A percentile compares a stretch with the other conserved stretches of the same genome.
phyloP scores from a whole-genome alignment of 2,329 filamentous ascomycete genomes.

The Blumeriella jaapii region DNA sequence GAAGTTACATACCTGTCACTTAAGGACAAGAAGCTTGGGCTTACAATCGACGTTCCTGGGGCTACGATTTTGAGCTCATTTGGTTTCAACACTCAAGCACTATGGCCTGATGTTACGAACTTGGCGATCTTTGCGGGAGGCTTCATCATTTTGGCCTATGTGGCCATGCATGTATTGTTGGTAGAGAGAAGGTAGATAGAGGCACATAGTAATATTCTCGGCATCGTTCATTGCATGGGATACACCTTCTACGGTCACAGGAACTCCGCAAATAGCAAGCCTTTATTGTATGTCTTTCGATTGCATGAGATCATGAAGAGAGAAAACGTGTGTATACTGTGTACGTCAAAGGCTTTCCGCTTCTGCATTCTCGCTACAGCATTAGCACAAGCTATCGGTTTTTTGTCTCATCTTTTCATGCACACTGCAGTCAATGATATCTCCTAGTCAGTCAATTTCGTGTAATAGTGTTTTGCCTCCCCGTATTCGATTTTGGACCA shows the following conservation, averaged over 20 bases:
- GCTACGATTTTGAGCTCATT: slow-evolving; percentile 90
- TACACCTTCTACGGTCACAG: not conserved
- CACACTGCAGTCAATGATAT: too few relatives aligned
- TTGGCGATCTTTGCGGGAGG: slow-evolving; percentile 69
- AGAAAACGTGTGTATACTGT: too few relatives aligned
- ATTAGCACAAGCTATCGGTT: too few relatives aligned
- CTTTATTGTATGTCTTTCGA: not conserved
- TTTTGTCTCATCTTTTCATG: too few relatives aligned
- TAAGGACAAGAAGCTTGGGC: slow-evolving; percentile 86
- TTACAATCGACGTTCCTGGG: slow-evolving; percentile 92
- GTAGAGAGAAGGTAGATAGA: slow-evolving; percentile 69
- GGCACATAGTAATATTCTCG: not conserved
- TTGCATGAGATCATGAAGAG: too few relatives aligned
- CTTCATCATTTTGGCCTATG: slow-evolving; percentile 82
- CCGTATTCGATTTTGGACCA: too few relatives aligned
- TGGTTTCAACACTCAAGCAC: slow-evolving; percentile 77
- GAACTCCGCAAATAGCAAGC: not conserved
- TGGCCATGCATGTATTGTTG: slow-evolving; percentile 84
- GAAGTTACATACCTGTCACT: slow-evolving; percentile 85
- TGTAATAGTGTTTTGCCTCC: too few relatives aligned
- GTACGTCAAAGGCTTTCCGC: too few relatives aligned
- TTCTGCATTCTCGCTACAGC: too few relatives aligned
- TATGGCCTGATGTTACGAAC: slow-evolving; percentile 77
- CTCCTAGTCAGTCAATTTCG: too few relatives aligned
- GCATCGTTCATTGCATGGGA: slow-evolving; percentile 3